Conservation (phyloP, 495 filamentous ascomycete genomes). For the Talaromyces ruber region DNA sequence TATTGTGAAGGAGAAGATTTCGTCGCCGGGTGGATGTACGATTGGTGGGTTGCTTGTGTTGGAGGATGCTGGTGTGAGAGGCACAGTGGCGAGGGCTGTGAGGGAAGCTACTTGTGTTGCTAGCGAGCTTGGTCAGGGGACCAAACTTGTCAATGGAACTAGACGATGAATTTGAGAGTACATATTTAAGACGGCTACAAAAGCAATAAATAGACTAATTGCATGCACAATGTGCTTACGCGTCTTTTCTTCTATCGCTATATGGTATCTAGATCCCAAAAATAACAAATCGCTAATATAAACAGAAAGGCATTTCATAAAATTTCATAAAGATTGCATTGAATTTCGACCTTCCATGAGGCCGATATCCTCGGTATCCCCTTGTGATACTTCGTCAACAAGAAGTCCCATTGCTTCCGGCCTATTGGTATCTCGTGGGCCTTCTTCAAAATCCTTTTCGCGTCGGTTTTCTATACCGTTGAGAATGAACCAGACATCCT, state of each 20-base stretch:
- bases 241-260: not conserved
- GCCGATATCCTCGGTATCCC: conserved; percentile 30
- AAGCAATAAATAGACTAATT: conserved; percentile 5
- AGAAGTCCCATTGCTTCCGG: conserved; percentile 47
- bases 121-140: conserved; percentile 26
- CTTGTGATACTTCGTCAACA: conserved; percentile 13
- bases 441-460: conserved; percentile 23
- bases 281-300: conserved; percentile 2
- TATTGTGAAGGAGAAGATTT: conserved; percentile 29
- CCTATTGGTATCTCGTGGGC: conserved; percentile 25
- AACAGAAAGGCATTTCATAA: not conserved
- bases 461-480: conserved; percentile 63
- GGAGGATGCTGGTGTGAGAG: conserved; percentile 33
- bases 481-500: conserved; percentile 93
- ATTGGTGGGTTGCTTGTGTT: conserved; percentile 37
- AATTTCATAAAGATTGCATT: conserved; percentile 10
- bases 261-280: conserved; percentile 3
- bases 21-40: conserved; percentile 35
- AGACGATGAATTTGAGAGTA: conserved; percentile 12
- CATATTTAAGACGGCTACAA: not conserved
- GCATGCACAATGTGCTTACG: not conserved
- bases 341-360: conserved; percentile 29
- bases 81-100: conserved; percentile 27
- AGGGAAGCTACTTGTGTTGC: conserved; percentile 34
- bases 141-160: conserved; percentile 29